Conservation (phyloP, 139 green algal species). For the Chlorella sp. region DNA sequence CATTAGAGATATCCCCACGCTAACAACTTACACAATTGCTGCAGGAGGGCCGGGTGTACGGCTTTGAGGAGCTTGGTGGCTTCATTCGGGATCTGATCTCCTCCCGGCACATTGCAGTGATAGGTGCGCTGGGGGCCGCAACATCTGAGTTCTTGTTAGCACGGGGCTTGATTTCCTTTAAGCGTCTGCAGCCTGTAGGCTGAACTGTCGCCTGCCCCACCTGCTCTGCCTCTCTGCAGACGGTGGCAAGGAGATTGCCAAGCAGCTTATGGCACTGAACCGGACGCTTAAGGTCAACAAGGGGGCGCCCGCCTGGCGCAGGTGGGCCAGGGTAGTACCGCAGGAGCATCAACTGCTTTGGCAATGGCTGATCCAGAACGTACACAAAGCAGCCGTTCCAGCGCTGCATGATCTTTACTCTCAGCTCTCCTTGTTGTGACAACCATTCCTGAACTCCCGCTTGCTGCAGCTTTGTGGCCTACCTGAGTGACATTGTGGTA, state of each 20-base stretch:
- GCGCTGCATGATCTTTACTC: too few species aligned
- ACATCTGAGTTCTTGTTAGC: neutral
- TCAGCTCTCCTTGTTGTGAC: neutral
- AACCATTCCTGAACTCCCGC: neutral
- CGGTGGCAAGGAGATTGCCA: conserved; percentile 83
- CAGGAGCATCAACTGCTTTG: too few species aligned
- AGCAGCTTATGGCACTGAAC: conserved; percentile 81
- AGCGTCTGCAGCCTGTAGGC: neutral
- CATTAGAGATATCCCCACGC: too few species aligned
- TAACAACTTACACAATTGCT: too few species aligned
- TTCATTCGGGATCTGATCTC: conserved; percentile 38
- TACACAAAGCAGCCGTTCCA: too few species aligned
- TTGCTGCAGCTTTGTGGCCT: conserved; percentile 76
- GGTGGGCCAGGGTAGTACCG: neutral
- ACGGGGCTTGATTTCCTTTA: neutral
- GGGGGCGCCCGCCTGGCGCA: conserved; percentile 13
- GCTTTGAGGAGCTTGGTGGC: conserved; percentile 79
- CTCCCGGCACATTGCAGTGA: conserved; percentile 46
- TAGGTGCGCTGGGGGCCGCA: neutral
- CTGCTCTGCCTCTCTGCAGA: conserved; percentile 48
- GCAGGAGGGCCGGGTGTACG: conserved; percentile 75
- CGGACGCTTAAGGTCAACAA: conserved; percentile 83
- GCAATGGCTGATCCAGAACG: neutral
- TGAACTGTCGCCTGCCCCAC: neutral
- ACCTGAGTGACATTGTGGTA: conserved; percentile 86